Evolutionary conservation across 768 basidiomycete genomes (phyloP), one percentile per base, ranked within the genome.

Genomic region (Boletus reticuloceps): DNA sequence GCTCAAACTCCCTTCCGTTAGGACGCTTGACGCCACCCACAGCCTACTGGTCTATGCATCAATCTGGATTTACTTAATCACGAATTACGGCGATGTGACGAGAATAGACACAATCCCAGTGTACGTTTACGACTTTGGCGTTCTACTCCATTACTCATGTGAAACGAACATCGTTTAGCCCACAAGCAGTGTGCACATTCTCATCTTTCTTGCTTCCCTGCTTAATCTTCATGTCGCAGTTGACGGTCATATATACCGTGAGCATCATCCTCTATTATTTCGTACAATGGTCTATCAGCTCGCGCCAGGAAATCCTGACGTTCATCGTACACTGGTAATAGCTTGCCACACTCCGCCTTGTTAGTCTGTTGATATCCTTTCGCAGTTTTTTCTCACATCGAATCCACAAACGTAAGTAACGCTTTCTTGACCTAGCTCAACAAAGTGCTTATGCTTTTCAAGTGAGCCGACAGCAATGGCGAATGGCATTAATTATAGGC

Each of bases 321-420:
- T 75, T 80, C 48, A 69, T 80, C 25, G 80, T 82, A 6, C 80
- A 82, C 55, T 77, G 80, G 79, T 81, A 44, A 16, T 31, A n/a
- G 16, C 43, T 38, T 22, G 10, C 1, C 13, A 5, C 6, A 37
- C 6, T 20, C 17, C 1, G 1, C 5, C n/a, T 5, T 16, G 29
- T 25, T 43, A 3, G 38, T 29, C 32, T 20, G 17, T 17, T 48
- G 36, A 59, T 29, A 36, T 4, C 1, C 2, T 25, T 3, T 6
- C 32, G 14, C 14, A 59, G 58, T 29, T 59, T 59, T 25, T 59
- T 59, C 38, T 29, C 58, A 3, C 58, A 40, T 40, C 57, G 58
- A 36, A 59, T 59, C 16, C 58, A 59, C 47, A 59, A 59, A 54
- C 27, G 58, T 53, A n/a, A n/a, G n/a, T n/a, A n/a, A n/a, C n/a